Evolutionary conservation across 352 stramenopile genomes (phyloP).

Genomic region (Saprolegnia diclina): DNA sequence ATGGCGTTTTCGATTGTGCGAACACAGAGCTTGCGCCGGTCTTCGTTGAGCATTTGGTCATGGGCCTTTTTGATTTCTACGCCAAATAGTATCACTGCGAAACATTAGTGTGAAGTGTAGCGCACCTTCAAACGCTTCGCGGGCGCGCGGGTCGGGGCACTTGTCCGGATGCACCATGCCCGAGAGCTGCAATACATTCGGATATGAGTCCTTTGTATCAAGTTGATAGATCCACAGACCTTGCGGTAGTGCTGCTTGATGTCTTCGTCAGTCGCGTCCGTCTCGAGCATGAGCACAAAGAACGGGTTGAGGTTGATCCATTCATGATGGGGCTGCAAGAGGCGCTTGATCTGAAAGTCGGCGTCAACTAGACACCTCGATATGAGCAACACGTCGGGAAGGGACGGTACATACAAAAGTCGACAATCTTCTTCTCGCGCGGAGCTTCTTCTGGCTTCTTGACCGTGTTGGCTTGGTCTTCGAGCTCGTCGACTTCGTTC

Average conservation of each 20-base stretch:
- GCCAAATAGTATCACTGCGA: slow-evolving; percentile 6
- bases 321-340: slow-evolving; percentile 67
- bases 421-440: slow-evolving; percentile 49
- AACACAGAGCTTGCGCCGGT: slow-evolving; percentile 72
- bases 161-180: slow-evolving; percentile 87
- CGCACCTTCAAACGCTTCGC: slow-evolving; percentile 83
- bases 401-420: slow-evolving; percentile 48
- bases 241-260: slow-evolving; percentile 90
- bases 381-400: slow-evolving; percentile 2
- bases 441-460: slow-evolving; percentile 47
- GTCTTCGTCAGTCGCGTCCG: slow-evolving; percentile 78
- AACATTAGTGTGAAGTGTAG: too few species aligned
- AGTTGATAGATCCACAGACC: slow-evolving; percentile 38
- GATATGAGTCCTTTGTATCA: neutral
- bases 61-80: slow-evolving; percentile 83
- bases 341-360: slow-evolving; percentile 52
- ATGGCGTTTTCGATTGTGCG: slow-evolving; percentile 73
- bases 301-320: slow-evolving; percentile 90
- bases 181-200: too few species aligned
- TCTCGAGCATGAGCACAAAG: slow-evolving; percentile 82
- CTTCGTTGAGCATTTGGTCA: slow-evolving; percentile 77
- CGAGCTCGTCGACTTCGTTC: slow-evolving; percentile 76
- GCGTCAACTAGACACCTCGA: slow-evolving; percentile 29
- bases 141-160: slow-evolving; percentile 54
- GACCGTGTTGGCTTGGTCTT: slow-evolving; percentile 67